Percentiles rank a stretch among this genome's conserved stretches.
These are phyloP conservation scores for Ehretia macrophylla DNA, from an alignment of 257 asterid genomes.

Conservation along the genomic window DNA sequence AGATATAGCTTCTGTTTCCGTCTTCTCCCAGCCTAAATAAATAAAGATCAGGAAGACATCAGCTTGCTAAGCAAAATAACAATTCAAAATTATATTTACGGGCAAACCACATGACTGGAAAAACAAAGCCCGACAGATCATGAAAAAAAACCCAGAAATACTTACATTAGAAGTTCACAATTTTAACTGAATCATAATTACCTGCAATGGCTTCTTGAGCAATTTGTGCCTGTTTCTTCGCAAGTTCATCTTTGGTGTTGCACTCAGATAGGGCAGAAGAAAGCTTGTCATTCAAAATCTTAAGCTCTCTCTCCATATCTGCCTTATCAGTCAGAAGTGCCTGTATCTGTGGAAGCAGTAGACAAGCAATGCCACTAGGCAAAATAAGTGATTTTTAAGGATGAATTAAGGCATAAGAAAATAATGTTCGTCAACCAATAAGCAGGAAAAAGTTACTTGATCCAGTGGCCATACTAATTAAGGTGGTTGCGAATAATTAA, in stretches of 20 bases:
- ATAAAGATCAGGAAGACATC: conserved; percentile 3
- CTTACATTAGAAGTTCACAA: not conserved
- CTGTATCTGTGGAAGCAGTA: conserved; percentile 33
- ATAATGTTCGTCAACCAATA: not conserved
- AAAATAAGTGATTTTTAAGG: not conserved
- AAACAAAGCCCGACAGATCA: not conserved
- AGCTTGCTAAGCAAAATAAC: not conserved
- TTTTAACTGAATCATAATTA: no score
- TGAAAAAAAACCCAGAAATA: not conserved
- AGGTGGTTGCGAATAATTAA: no score
- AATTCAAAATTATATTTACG: not conserved
- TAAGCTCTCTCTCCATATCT: conserved; percentile 55
- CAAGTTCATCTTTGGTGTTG: conserved; percentile 52
- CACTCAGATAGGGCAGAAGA: conserved; percentile 61
- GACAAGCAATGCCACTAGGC: conserved; percentile 6
- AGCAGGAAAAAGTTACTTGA: no score
- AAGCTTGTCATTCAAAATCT: conserved; percentile 50
- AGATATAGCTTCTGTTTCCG: conserved; percentile 61
- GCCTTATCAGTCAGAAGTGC: conserved; percentile 46
- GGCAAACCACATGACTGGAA: not conserved
- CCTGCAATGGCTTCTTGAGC: conserved; percentile 94
- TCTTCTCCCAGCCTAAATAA: conserved; percentile 72
- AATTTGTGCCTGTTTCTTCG: conserved; percentile 69
- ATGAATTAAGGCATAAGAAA: not conserved
- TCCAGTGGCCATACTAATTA: no score